A percentile compares a stretch with the other conserved stretches of the same genome.
These are phyloP conservation scores for Escallonia herrerae DNA, from an alignment of 129 eudicot species.

Conservation along the genomic window DNA sequence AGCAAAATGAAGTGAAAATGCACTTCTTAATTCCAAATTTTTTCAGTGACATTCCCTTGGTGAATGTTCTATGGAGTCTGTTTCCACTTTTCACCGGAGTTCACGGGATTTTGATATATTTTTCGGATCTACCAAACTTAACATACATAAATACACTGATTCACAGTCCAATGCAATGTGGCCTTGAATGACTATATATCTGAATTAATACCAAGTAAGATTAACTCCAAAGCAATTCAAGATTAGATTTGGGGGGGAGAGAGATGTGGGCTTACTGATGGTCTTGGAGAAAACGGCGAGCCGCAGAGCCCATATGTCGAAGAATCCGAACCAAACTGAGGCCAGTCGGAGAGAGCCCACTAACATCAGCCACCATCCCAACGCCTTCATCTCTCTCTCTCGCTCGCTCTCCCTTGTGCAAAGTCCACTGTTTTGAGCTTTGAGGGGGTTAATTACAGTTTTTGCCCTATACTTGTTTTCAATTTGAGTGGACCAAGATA, in stretches of 20 bases:
- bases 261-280: slow-evolving; percentile 38
- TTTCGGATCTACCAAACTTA: background rate
- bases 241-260: too few relatives aligned
- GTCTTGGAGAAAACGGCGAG: slow-evolving; percentile 81
- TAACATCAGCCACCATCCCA: slow-evolving; percentile 86
- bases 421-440: background rate
- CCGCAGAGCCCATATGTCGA: slow-evolving; percentile 90
- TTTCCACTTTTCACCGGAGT: background rate
- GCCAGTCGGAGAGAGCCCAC: slow-evolving; percentile 76
- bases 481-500: too few relatives aligned
- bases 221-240: too few relatives aligned
- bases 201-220: too few relatives aligned
- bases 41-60: background rate
- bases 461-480: too few relatives aligned
- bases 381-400: slow-evolving; percentile 47
- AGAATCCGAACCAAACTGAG: slow-evolving; percentile 87
- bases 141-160: too few relatives aligned
- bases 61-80: background rate
- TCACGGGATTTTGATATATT: background rate
- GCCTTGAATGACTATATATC: too few relatives aligned
- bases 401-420: background rate
- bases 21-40: background rate
- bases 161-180: background rate
- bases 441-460: too few relatives aligned
- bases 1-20: background rate